Evolutionary conservation across 306 rosid species (phyloP).

Genomic region (Vachellia collinsii): DNA sequence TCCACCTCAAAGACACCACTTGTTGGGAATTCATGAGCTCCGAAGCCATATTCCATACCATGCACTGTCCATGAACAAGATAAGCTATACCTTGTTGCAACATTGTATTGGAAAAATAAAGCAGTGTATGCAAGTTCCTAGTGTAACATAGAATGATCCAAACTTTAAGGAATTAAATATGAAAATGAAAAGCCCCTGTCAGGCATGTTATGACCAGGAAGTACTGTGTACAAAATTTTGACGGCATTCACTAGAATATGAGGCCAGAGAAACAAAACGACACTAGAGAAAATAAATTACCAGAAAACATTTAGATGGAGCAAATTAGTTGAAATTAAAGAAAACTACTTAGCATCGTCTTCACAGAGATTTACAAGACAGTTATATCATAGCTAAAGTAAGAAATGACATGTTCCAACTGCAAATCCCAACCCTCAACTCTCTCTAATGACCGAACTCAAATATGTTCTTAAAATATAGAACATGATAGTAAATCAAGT

Average conservation of each 20-base stretch:
- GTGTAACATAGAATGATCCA: not conserved
- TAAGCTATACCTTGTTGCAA: slow-evolving; percentile 37
- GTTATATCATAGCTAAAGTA: not conserved
- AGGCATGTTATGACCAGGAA: not conserved
- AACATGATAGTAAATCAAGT: not conserved
- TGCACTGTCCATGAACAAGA: slow-evolving; percentile 63
- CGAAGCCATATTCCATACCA: slow-evolving; percentile 86
- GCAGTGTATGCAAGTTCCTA: slow-evolving; percentile 23
- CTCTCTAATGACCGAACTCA: not conserved
- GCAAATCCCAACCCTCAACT: slow-evolving; percentile 4
- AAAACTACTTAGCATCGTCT: not conserved
- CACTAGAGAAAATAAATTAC: not conserved
- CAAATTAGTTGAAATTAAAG: not conserved
- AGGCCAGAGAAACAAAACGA: not conserved
- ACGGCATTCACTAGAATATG: not conserved
- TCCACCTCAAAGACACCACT: slow-evolving; percentile 98
- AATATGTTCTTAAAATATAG: not conserved
- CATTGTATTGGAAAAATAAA: slow-evolving; percentile 24
- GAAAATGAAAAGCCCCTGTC: not conserved
- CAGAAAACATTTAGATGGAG: not conserved
- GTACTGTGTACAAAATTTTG: not conserved
- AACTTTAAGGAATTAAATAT: not conserved
- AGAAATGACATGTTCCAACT: slow-evolving; percentile 10
- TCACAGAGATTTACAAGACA: not conserved
- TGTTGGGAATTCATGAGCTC: slow-evolving; percentile 86